A percentile compares a stretch with the other conserved stretches of the same genome.
These are phyloP conservation scores for Glonium stellatum DNA, from an alignment of 495 filamentous ascomycete species.

Conservation along the genomic window DNA sequence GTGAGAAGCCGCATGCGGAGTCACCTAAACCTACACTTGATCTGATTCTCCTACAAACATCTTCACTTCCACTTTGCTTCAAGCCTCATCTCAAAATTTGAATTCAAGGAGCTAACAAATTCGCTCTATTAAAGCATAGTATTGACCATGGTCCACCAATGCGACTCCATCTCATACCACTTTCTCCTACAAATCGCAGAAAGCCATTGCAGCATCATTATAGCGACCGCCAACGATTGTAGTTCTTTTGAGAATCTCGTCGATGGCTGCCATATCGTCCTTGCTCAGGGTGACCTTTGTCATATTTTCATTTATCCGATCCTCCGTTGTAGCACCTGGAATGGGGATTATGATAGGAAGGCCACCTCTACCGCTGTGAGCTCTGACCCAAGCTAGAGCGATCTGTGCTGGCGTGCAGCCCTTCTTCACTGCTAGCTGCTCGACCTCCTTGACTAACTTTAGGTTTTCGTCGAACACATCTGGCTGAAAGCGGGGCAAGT, in stretches of 20 bases:
- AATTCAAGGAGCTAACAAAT: background rate
- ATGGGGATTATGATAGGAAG: conserved; percentile 74
- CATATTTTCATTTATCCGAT: conserved; percentile 38
- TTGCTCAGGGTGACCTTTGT: conserved; percentile 32
- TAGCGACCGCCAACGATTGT: conserved; percentile 34
- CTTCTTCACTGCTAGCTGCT: conserved; percentile 61
- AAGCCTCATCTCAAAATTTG: background rate
- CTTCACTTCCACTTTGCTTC: background rate
- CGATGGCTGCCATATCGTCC: conserved; percentile 36
- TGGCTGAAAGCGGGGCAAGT: conserved; percentile 57
- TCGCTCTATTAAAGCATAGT: background rate
- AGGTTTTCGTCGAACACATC: conserved; percentile 69
- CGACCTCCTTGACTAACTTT: conserved; percentile 58
- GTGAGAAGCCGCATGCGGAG: conserved; percentile 31
- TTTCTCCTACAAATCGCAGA: conserved; percentile 1
- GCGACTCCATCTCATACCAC: background rate
- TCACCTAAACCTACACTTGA: conserved; percentile 38
- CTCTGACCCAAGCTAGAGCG: conserved; percentile 65
- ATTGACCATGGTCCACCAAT: background rate
- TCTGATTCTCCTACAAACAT: conserved; percentile 27
- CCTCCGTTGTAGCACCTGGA: conserved; percentile 55
- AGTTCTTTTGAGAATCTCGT: conserved; percentile 33
- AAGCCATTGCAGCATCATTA: background rate
- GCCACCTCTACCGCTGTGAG: conserved; percentile 50
- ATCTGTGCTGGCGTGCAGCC: conserved; percentile 67